These are phyloP conservation scores for Penicillium lagena DNA, from an alignment of 495 filamentous ascomycete genomes.

Conservation along the genomic window DNA sequence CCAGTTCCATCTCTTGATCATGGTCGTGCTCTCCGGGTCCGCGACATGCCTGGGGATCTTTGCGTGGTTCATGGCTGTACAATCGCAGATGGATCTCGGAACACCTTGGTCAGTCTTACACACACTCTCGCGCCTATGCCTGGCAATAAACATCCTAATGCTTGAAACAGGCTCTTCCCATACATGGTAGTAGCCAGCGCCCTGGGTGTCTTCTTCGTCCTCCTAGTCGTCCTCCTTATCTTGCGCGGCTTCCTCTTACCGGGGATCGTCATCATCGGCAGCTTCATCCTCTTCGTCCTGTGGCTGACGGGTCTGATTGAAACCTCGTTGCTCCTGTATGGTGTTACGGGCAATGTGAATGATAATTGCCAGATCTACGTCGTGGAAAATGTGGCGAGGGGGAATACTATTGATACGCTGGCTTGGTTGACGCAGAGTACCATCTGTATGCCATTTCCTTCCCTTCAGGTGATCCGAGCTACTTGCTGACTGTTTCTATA, in stretches of 20 bases:
- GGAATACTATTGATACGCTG: slow-evolving; percentile 64
- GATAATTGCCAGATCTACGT: slow-evolving; percentile 75
- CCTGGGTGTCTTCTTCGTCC: slow-evolving; percentile 68
- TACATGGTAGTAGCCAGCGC: slow-evolving; percentile 74
- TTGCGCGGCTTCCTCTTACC: slow-evolving; percentile 76
- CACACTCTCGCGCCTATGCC: background rate
- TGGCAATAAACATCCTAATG: background rate
- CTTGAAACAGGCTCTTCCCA: slow-evolving; percentile 72
- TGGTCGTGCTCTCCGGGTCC: slow-evolving; percentile 75
- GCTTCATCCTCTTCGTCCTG: slow-evolving; percentile 90
- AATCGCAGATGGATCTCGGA: slow-evolving; percentile 60
- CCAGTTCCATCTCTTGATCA: slow-evolving; percentile 87
- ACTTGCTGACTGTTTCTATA: slow-evolving; percentile 6
- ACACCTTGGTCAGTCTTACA: slow-evolving; percentile 69
- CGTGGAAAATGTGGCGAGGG: slow-evolving; percentile 44
- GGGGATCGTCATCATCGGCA: slow-evolving; percentile 79
- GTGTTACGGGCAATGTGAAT: slow-evolving; percentile 65
- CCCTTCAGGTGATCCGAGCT: background rate
- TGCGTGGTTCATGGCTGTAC: slow-evolving; percentile 73
- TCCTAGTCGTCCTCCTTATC: slow-evolving; percentile 65
- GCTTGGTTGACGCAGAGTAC: slow-evolving; percentile 83
- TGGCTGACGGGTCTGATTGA: slow-evolving; percentile 92
- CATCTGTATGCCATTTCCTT: slow-evolving; percentile 59
- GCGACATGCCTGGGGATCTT: slow-evolving; percentile 83
- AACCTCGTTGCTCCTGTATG: slow-evolving; percentile 83